These are phyloP conservation scores for Albophoma yamanashiensis DNA, from an alignment of 2,329 filamentous ascomycete species.

Conservation along the genomic window DNA sequence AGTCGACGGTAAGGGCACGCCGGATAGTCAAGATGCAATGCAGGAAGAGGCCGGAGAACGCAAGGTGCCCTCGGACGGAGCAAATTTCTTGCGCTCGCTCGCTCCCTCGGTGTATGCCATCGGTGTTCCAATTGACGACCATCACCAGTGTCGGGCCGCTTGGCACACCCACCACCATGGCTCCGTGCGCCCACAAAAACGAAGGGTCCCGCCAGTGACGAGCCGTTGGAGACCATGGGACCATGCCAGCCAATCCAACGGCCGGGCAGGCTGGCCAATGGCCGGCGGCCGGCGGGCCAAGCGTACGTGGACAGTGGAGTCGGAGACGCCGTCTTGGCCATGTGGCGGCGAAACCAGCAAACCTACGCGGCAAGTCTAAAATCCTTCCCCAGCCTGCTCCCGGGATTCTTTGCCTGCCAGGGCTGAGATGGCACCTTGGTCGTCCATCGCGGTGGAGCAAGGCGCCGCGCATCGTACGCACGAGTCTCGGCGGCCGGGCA, in stretches of 20 bases:
- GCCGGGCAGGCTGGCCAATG: not conserved
- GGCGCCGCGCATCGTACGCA: not conserved
- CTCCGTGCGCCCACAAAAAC: not conserved
- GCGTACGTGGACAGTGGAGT: constrained; percentile 1
- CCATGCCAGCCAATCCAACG: not conserved
- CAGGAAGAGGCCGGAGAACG: not conserved
- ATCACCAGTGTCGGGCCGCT: not conserved
- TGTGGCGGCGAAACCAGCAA: not conserved
- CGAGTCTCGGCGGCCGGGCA: not conserved
- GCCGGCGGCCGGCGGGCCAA: not conserved
- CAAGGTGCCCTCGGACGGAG: not conserved
- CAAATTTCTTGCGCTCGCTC: not conserved
- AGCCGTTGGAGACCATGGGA: not conserved
- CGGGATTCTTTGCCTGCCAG: not conserved
- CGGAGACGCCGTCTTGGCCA: not conserved
- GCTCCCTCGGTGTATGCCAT: not conserved
- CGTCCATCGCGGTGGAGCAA: not conserved
- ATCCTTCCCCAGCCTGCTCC: not conserved
- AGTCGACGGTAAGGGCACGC: not conserved
- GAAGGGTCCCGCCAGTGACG: not conserved
- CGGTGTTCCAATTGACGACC: not conserved
- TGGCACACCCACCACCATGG: not conserved
- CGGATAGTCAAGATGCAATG: not conserved
- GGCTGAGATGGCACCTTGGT: not conserved
- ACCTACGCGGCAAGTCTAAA: not conserved